Evolutionary conservation across 2,329 filamentous ascomycete genomes (phyloP), one percentile per base, ranked within the genome.

Genomic region (Talaromyces sp.): DNA sequence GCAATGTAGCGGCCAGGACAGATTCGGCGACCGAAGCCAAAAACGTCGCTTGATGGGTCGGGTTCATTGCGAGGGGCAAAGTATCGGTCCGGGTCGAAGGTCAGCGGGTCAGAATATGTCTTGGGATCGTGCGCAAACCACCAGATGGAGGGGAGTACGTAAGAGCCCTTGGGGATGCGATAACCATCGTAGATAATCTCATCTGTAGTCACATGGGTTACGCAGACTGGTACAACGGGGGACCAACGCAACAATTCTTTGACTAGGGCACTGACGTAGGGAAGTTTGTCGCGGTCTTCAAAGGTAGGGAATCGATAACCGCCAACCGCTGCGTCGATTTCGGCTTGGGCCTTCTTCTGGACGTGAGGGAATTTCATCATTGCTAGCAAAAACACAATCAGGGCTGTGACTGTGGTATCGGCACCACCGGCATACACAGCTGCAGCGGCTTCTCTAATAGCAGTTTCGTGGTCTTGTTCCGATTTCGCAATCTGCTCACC

Each of bases 291-390:
- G 9, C 68, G 77, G 37, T 81, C 80, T 1, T 73, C 67, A 50
- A 76, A 79, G 7, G 72, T 75, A 0, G 73, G 69, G 16, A 74
- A 73, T 0, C 69, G 66, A 58, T 70, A 68, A 3, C 27, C 11
- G 0, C 74, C 76, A 24, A 76, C 66, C 19, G 77, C 74, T 7
- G 58, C 63, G 66, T 79, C 63, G 19, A 65, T 72, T 63, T 81
- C 78, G 8, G 74, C 73, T 37, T 84, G 80, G 0, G 81, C 81
- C 66, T 84, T 85, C 0, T 78, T 78, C 22, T 86, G 80, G 22
- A 85, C 81, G 8, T 81, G 78, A 0, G 81, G 81, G 33, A 81
- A 82, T 13, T 84, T 75, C 14, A 77, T 79, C 71, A 86, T 86
- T 0, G 83, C 84, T 0, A 87, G 76, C 16, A 84, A 75, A 69